Conservation (phyloP, 768 basidiomycete genomes). For the Gautieria morchelliformis region DNA sequence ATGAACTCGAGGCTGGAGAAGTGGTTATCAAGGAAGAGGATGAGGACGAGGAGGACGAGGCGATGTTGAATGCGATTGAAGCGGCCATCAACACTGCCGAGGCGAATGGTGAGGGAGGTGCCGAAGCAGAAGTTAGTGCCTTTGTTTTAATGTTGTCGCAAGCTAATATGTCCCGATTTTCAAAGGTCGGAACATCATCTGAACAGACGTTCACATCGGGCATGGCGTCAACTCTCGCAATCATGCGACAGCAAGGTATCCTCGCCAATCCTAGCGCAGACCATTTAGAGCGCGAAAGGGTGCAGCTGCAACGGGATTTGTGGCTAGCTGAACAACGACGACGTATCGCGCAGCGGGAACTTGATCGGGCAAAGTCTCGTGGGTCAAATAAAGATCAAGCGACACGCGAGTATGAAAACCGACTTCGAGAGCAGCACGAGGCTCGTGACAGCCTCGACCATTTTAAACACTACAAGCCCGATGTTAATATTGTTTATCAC, state of each 20-base stretch:
- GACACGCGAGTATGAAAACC: constrained; percentile 90
- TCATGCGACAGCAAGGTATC: constrained; percentile 90
- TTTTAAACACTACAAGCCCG: constrained; percentile 94
- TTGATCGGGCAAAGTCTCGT: constrained; percentile 66
- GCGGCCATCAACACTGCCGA: constrained; percentile 56
- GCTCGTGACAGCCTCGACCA: constrained; percentile 69
- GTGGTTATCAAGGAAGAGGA: constrained; percentile 74
- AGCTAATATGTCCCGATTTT: background rate
- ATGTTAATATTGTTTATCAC: constrained; percentile 91
- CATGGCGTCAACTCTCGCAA: constrained; percentile 79
- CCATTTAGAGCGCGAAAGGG: constrained; percentile 63
- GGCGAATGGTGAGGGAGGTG: constrained; percentile 26
- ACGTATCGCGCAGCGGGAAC: constrained; percentile 66
- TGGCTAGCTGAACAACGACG: constrained; percentile 86
- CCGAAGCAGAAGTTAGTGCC: constrained; percentile 24
- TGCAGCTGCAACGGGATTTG: constrained; percentile 75
- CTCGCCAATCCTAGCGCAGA: constrained; percentile 57
- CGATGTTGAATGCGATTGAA: constrained; percentile 73
- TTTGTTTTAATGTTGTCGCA: constrained; percentile 12
- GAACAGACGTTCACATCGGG: constrained; percentile 79
- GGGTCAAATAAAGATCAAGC: constrained; percentile 87
- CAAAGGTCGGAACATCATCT: constrained; percentile 49
- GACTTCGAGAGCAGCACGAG: constrained; percentile 84
- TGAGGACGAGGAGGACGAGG: constrained; percentile 45
- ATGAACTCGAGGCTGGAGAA: constrained; percentile 78